Percentiles rank a stretch among this genome's conserved stretches.
phyloP scores from a whole-genome alignment of 2,329 filamentous ascomycete genomes.

The Xylariales sp. region DNA sequence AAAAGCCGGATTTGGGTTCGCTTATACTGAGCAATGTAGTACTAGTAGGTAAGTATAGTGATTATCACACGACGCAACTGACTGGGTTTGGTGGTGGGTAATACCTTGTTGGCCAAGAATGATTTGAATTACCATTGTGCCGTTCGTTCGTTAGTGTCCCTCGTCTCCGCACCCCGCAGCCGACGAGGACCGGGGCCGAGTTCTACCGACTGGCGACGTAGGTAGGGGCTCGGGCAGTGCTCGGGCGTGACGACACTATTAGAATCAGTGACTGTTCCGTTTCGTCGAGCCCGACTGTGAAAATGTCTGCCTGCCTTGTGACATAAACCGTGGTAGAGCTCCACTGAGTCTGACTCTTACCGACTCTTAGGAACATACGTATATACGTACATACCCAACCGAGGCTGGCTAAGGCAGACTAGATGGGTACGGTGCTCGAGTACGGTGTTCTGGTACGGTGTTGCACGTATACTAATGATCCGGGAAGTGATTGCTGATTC shows the following conservation, averaged over 20 bases:
- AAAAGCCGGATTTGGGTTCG: background rate
- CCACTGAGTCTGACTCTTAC: background rate
- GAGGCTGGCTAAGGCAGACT: no score
- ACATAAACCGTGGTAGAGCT: background rate
- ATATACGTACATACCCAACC: no score
- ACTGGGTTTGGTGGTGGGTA: background rate
- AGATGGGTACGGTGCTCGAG: no score
- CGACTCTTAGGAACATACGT: no score
- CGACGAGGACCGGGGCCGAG: conserved; percentile 15
- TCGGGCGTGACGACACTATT: background rate
- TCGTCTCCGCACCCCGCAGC: conserved; percentile 29
- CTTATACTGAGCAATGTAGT: background rate
- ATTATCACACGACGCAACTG: conserved; percentile 6
- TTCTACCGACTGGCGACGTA: conserved; percentile 10
- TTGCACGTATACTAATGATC: background rate
- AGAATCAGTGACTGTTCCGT: background rate
- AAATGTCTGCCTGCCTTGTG: background rate
- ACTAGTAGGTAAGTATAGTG: background rate
- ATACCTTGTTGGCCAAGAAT: conserved; percentile 11
- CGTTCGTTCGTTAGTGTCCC: conserved; percentile 1
- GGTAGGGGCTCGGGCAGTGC: background rate
- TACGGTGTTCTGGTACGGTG: no score
- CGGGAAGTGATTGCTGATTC: conserved; percentile 5
- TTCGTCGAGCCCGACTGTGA: background rate
- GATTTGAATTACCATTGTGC: conserved; percentile 31